phyloP scores from a whole-genome alignment of 2,329 filamentous ascomycete species.

The Beauveria asiatica region DNA sequence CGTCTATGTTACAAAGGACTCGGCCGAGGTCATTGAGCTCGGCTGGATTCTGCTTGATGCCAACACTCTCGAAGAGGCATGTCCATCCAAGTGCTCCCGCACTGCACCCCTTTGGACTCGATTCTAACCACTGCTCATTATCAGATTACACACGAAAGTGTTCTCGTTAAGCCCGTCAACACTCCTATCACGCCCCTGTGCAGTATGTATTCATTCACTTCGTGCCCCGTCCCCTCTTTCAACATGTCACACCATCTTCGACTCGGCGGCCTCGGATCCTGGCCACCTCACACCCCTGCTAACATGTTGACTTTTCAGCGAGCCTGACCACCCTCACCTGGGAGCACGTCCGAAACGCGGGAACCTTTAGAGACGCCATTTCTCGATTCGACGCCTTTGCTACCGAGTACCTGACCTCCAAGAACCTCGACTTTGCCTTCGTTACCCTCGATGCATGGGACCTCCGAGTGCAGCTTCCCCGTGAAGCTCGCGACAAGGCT shows the following conservation, averaged over 20 bases:
- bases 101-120: background rate
- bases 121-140: constrained; percentile 10
- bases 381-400: constrained; percentile 91
- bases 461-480: constrained; percentile 90
- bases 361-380: constrained; percentile 94
- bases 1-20: constrained; percentile 98
- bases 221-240: constrained; percentile 8
- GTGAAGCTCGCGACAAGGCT: constrained; percentile 95
- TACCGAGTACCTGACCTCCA: constrained; percentile 79
- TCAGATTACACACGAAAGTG: constrained; percentile 88
- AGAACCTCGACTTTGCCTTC: constrained; percentile 95
- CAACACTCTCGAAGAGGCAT: constrained; percentile 86
- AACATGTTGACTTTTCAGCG: constrained; percentile 43
- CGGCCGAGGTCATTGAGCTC: constrained; percentile 97
- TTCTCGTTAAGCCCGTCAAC: constrained; percentile 96
- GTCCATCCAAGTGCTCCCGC: background rate
- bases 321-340: constrained; percentile 96
- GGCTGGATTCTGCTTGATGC: constrained; percentile 95
- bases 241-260: constrained; percentile 7
- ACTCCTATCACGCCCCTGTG: constrained; percentile 97
- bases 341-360: constrained; percentile 97
- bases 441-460: constrained; percentile 99
- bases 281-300: constrained; percentile 1
- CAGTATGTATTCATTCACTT: constrained; percentile 59
- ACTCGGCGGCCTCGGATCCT: background rate